Base-by-base conservation (phyloP, 352 stramenopile genomes). In the Phytophthora foliorum region DNA sequence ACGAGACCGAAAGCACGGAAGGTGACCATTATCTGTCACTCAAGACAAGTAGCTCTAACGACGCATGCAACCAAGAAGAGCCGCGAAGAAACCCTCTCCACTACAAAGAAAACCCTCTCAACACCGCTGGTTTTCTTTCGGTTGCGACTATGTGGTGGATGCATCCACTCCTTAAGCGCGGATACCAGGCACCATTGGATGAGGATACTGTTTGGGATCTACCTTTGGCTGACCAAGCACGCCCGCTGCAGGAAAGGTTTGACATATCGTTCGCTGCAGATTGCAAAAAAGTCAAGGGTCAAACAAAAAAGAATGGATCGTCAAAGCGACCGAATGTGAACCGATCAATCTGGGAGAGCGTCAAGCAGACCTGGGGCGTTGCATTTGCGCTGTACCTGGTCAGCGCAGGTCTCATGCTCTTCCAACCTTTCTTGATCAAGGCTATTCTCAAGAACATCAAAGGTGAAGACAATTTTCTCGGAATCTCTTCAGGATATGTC, bases 401-500 rank as follows among this genome's bases (percentile, higher is more conserved):
- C 17, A 83, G 74, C 63, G 71, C 59, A n/a, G 45, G 27, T 6
- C 64, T 81, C n/a, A 80, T 68, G 16, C 53, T 85, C 7, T 57
- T 80, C 32, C 78, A 84, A 64, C 81, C 79, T 27, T 70, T 90
- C 39, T 51, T 90, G 45, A 85, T 90, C 79, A 90, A 87, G 55
- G 66, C 75, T 5, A 70, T 90, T 25, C 62, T 90, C 2, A 49
- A 86, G 42, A 74, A 69, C 44, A 59, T 89, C 14, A 59, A 82
- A 3, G 53, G 61, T 31, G 64, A 80, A 46, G 39, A 56, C 16
- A 83, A 81, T 32, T 39, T 62, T 22, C 64, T 87, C 14, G 71
- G 74, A 27, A 83, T 87, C 45, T 38, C 60, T 9, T 84, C 76
- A 0, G 82, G 82, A 11, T 90, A 89, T 51, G 65, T 34, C 0